A percentile compares a stretch with the other conserved stretches of the same genome.
Evolutionary conservation across 169 alveolate species (phyloP).

Genomic region (Plasmodium adleri): DNA sequence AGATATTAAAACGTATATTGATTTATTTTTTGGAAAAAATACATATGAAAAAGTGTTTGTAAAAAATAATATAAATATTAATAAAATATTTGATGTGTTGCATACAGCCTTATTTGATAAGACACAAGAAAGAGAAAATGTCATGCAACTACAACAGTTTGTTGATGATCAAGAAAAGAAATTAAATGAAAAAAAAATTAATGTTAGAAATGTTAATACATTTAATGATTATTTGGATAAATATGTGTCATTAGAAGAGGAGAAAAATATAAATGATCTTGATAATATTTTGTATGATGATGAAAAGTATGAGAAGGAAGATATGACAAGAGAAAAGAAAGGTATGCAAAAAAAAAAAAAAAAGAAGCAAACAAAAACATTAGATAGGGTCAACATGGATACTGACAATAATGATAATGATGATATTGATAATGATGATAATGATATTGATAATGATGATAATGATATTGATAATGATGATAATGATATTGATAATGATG

Average conservation of each 20-base stretch:
- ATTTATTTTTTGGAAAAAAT: conserved; percentile 63
- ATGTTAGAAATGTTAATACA: conserved; percentile 49
- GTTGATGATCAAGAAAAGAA: conserved; percentile 46
- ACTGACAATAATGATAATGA: background rate
- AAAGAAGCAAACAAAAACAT: background rate
- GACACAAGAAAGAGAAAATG: conserved; percentile 50
- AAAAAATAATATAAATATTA: conserved; percentile 38
- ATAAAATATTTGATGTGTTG: conserved; percentile 29
- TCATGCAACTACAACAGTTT: conserved; percentile 52
- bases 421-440: background rate
- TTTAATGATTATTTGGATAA: conserved; percentile 43
- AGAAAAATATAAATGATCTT: conserved; percentile 16
- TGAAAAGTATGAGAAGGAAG: background rate
- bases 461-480: too few species aligned
- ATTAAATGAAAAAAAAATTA: conserved; percentile 30
- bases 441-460: background rate
- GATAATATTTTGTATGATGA: conserved; percentile 39
- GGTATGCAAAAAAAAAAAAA: background rate
- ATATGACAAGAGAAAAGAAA: background rate
- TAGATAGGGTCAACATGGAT: background rate
- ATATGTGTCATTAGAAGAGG: conserved; percentile 32
- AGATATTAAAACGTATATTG: conserved; percentile 41
- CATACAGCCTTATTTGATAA: conserved; percentile 45
- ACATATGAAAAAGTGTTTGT: conserved; percentile 44
- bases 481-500: background rate